phyloP scores from a whole-genome alignment of 805 yeast species.

The Saccharomycopsis sp. region DNA sequence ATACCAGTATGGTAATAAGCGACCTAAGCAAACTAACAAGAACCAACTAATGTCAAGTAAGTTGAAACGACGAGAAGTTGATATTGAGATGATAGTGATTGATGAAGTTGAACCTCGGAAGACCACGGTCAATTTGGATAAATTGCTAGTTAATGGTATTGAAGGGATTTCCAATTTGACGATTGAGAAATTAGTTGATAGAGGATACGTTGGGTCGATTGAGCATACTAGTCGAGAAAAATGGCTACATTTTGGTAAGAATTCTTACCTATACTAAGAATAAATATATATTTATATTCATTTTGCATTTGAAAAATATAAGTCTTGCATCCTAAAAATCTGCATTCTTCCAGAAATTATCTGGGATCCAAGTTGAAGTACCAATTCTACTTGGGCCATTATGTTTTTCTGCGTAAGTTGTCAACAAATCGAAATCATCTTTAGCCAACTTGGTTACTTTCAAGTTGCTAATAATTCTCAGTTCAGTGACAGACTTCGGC shows the following conservation, averaged over 20 bases:
- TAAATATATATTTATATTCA: not conserved
- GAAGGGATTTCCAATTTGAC: slow-evolving; percentile 2
- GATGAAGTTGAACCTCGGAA: no score
- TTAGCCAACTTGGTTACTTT: slow-evolving; percentile 31
- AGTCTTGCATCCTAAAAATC: not conserved
- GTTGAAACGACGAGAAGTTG: no score
- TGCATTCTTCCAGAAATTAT: slow-evolving; percentile 3
- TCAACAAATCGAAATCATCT: slow-evolving; percentile 29
- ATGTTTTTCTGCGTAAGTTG: not conserved
- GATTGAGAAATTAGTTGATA: not conserved
- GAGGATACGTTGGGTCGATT: slow-evolving; percentile 8
- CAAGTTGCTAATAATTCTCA: slow-evolving; percentile 43
- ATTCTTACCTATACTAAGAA: no score
- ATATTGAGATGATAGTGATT: no score
- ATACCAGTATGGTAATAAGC: no score
- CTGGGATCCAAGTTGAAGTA: slow-evolving; percentile 4
- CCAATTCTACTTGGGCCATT: slow-evolving; percentile 1
- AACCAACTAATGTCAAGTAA: not conserved
- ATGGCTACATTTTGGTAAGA: slow-evolving; percentile 11
- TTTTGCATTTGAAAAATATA: not conserved
- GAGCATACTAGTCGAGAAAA: not conserved
- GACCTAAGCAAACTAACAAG: not conserved
- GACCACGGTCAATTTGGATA: no score
- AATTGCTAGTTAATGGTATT: slow-evolving; percentile 14
- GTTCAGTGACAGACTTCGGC: slow-evolving; percentile 69